phyloP scores from a whole-genome alignment of 73 alveolate genomes.

The Paramecium primaurelia region DNA sequence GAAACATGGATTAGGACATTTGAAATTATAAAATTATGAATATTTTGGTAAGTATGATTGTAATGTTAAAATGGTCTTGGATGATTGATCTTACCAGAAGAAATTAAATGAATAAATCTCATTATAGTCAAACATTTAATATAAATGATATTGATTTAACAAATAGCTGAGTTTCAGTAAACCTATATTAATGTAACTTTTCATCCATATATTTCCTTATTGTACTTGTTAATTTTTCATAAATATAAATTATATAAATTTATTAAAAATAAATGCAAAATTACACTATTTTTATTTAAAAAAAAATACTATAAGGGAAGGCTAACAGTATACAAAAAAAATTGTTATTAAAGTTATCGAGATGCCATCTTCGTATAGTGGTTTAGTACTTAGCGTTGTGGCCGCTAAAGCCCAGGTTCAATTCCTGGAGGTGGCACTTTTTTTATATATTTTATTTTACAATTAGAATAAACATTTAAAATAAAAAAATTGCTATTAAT shows the following conservation, averaged over 20 bases:
- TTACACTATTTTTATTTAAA: too few species aligned
- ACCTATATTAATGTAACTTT: too few species aligned
- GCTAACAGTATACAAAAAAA: neutral
- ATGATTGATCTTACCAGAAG: neutral
- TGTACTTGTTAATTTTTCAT: neutral
- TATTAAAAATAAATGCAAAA: too few species aligned
- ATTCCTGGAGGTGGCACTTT: constrained; percentile 59
- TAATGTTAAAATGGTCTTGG: neutral
- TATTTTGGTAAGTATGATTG: neutral
- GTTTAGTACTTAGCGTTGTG: constrained; percentile 53
- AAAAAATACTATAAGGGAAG: neutral
- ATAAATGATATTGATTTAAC: neutral
- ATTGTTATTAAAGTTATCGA: neutral
- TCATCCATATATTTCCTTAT: neutral
- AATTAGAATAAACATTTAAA: neutral
- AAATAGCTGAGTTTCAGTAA: neutral
- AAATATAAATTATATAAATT: too few species aligned
- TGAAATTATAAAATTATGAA: neutral
- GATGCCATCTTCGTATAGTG: constrained; percentile 54
- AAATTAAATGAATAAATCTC: neutral
- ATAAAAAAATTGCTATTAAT: too few species aligned
- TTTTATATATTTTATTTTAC: neutral
- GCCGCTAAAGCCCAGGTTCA: constrained; percentile 58
- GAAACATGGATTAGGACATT: neutral
- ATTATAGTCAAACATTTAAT: neutral